Evolutionary conservation across 2,329 filamentous ascomycete species (phyloP), one percentile per base, ranked within the genome.

Genomic region (Penicillium sp.): DNA sequence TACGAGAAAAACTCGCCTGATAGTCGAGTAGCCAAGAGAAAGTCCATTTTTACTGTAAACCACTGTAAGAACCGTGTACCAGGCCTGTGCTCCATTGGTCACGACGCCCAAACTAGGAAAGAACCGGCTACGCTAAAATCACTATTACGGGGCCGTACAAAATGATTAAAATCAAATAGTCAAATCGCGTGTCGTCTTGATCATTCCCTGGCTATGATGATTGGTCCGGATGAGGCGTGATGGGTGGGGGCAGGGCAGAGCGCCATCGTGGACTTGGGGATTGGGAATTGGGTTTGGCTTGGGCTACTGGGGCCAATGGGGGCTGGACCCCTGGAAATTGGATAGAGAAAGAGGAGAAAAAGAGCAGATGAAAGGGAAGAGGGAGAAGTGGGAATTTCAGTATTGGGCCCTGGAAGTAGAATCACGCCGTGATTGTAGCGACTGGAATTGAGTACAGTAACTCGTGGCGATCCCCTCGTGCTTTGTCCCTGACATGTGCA

Each of bases 41-140:
- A 22, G n/a, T 13, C 1, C 10, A 44, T 24, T 44, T 22, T 12
- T 13, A 33, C 30, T 1, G 30, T 33, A 33, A 33, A 12, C 2
- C 17, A 37, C 40, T 13, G 30, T 33, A 33, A 12, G 30, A 12
- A 33, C 30, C 3, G 9, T 33, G 28, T 17, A 49, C 1, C 28
- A 10, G 49, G 28, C n/a, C 28, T 13, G 28, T 35, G 47, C 38
- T 12, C 40, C 42, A 37, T 55, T 15, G n/a, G n/a, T 12, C 37
- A n/a, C 24, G 15, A 24, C 12, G 19, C 40, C 35, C 26, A 15
- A 30, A n/a, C 51, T 56, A 54, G 58, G 61, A 60, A 57, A 30
- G 37, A 26, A 40, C 53, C 53, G 53, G 56, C 22, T 37, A 30
- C 50, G 22, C 58, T 60, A 57, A 30, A 53, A 19, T 8, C 44